phyloP scores from a whole-genome alignment of 805 yeast species.

The Pichia exigua region DNA sequence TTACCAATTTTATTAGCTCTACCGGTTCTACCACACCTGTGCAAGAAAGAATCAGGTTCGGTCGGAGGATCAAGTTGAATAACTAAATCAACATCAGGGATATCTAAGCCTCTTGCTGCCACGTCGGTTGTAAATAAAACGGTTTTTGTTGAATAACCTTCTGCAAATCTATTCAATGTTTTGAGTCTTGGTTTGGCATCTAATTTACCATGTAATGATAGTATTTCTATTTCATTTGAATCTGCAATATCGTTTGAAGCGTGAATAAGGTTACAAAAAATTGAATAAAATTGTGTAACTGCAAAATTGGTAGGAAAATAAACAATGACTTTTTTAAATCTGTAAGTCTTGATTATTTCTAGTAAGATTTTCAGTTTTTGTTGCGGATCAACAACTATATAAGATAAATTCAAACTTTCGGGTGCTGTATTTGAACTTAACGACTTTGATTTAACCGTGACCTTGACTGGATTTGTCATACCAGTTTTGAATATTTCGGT shows the following conservation, averaged over 20 bases:
- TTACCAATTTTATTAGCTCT: slow-evolving; percentile 80
- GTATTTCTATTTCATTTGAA: slow-evolving; percentile 31
- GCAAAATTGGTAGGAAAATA: slow-evolving; percentile 87
- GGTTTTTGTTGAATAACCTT: slow-evolving; percentile 38
- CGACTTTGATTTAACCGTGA: slow-evolving; percentile 56
- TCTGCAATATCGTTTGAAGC: slow-evolving; percentile 15
- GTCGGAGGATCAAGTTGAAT: slow-evolving; percentile 94
- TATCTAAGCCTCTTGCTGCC: slow-evolving; percentile 96
- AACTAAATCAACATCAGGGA: slow-evolving; percentile 90
- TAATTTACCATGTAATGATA: slow-evolving; percentile 86
- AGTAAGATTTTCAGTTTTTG: slow-evolving; percentile 54
- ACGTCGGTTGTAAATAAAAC: slow-evolving; percentile 90
- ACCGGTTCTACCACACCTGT: slow-evolving; percentile 93
- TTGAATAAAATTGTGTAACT: slow-evolving; percentile 67
- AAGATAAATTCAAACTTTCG: slow-evolving; percentile 51
- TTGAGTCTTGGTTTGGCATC: slow-evolving; percentile 71
- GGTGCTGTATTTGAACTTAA: slow-evolving; percentile 40
- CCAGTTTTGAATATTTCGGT: slow-evolving; percentile 76
- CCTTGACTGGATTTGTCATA: slow-evolving; percentile 84
- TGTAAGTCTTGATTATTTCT: slow-evolving; percentile 41
- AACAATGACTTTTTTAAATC: slow-evolving; percentile 75
- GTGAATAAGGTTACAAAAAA: slow-evolving; percentile 37
- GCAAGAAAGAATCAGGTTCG: slow-evolving; percentile 85
- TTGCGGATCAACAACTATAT: slow-evolving; percentile 51
- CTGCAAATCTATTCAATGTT: slow-evolving; percentile 57